Evolutionary conservation across 2,329 filamentous ascomycete species (phyloP), one percentile per base, ranked within the genome.

Genomic region (Trichophyton benhamiae): DNA sequence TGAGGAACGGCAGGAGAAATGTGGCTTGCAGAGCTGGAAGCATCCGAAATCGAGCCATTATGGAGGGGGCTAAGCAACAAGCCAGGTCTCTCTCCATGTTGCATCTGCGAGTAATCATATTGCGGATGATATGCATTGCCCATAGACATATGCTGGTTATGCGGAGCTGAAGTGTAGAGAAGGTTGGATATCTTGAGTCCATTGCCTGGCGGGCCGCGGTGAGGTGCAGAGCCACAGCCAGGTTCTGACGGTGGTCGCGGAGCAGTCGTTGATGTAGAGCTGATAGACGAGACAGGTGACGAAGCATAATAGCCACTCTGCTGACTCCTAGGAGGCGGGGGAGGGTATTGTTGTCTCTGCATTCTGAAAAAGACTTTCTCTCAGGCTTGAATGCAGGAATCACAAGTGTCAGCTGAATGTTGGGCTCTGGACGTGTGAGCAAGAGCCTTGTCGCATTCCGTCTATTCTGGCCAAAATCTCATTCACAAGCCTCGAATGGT

Each of bases 1-100:
- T 83, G 73, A 25, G 46, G 22, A 67, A 79, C 80, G 42, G 81
- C 77, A 25, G 78, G 74, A 30, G 70, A 69, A 33, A 72, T 67
- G 61, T 74, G 72, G 61, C 67, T 59, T 42, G 60, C 67, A 15
- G 70, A 63, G 42, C 65, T 67, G 20, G 70, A 25, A 71, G 73
- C 57, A 71, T 75, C 67, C 70, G 75, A 53, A 66, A 75, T 38
- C 66, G 77, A 61, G 68, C 78, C 67, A 68, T 75, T 63, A 62
- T 67, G 63, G 27, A 65, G 67, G 22, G 65, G 69, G 66, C 74
- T 79, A 46, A 66, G 72, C 59, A 71, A 65, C 46, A 67, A 73
- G 64, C 66, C 73, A 8, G 65, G 65, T 61, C 66, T 70, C 20
- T 77, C 75, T 2, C 71, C 71, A 3, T 75, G 74, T 4, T 75